Evolutionary conservation across 345 rosid genomes (phyloP), one percentile per base, ranked within the genome.

Genomic region (Hibiscus tridactylites): DNA sequence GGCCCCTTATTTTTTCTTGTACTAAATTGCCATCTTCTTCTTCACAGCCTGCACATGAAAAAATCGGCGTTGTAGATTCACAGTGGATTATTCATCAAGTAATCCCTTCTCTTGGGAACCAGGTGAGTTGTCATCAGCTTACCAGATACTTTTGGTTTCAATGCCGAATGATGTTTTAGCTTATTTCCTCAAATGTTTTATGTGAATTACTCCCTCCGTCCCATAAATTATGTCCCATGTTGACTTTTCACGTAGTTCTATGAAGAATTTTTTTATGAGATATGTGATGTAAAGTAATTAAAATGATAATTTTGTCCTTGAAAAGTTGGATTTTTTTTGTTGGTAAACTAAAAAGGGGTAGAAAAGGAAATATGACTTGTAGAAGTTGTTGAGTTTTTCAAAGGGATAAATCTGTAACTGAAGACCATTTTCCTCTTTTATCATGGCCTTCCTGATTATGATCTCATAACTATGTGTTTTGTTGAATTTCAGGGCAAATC

Each of bases 71-170:
- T 54, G 92, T 94, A 74, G 98, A 94, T 88, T 91, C 98, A 47
- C 97, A 94, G 71, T 94, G 98, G 98, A 91, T 94, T 71, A 74
- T 94, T 80, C 98, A 91, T 85, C 93, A 91, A 88, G 89, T 84
- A 71, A 82, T 94, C 76, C 96, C 98, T 69, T 94, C 97, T 68
- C 92, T 94, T 56, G 93, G 96, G n/a, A 85, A 65, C 57, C 97
- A 94, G 95, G 98, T 94, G 70, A 82, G 74, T 63, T 31, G 5
- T 24, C n/a, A 46, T 42, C 44, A 59, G 60, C 75, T 49, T 64
- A 62, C 60, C 37, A 26, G 21, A 57, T 53, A 50, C 8, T 54
- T 64, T 42, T 72, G 42, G 12, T 50, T 50, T 17, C 21, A 50
- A 35, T 12, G 21, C 21, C 2, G 39, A 53, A 62, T 19, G 13